phyloP scores from a whole-genome alignment of 2,329 filamentous ascomycete genomes.

The Didymella keratinophila region DNA sequence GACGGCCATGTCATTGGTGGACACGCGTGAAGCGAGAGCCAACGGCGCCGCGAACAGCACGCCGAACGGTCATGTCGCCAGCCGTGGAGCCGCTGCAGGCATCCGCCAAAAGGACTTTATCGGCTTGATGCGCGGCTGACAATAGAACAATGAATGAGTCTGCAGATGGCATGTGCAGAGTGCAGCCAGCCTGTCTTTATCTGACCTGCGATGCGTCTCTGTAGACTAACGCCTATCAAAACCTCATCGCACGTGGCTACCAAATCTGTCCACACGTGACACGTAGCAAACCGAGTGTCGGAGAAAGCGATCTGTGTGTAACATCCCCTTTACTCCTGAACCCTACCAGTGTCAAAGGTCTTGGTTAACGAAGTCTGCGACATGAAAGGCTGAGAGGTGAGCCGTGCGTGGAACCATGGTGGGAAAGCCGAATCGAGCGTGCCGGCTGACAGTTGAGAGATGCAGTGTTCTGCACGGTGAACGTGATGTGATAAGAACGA shows the following conservation, averaged over 20 bases:
- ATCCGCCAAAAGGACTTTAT: not conserved
- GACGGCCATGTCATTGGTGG: slow-evolving; percentile 9
- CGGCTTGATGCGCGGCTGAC: not conserved
- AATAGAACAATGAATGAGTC: not conserved
- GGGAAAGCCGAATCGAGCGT: slow-evolving; percentile 16
- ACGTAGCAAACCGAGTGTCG: not conserved
- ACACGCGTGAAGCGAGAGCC: slow-evolving; percentile 3
- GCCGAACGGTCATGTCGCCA: slow-evolving; percentile 9
- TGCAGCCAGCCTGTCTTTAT: not conserved
- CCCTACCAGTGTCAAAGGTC: slow-evolving; percentile 10
- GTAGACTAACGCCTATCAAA: no score
- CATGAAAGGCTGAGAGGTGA: slow-evolving; percentile 22
- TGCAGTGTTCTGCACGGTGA: slow-evolving; percentile 1
- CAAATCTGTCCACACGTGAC: not conserved
- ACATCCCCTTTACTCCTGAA: slow-evolving; percentile 6
- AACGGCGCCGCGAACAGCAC: slow-evolving; percentile 9
- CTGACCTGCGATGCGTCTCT: not conserved
- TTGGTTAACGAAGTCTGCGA: slow-evolving; percentile 19
- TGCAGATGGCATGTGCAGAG: not conserved
- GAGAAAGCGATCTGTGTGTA: slow-evolving; percentile 8
- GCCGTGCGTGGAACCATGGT: slow-evolving; percentile 9
- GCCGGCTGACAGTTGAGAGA: slow-evolving; percentile 8
- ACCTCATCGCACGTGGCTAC: not conserved
- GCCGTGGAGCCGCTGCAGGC: not conserved
- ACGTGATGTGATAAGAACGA: not conserved